Percentiles rank a stretch among this genome's conserved stretches.
Evolutionary conservation across 768 basidiomycete species (phyloP).

Genomic region (Tylopilus felleus): DNA sequence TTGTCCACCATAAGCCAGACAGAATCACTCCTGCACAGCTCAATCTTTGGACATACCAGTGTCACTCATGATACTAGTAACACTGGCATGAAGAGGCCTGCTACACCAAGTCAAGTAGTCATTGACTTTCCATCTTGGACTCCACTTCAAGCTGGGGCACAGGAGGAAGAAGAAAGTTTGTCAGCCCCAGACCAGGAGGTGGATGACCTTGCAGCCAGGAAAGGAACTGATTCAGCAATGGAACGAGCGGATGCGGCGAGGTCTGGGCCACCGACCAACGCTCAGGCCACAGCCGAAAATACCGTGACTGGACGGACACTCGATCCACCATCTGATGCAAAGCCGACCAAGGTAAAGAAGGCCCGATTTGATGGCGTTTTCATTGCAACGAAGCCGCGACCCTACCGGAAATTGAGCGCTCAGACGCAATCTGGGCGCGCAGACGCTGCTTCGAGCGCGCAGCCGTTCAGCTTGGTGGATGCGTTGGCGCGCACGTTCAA

Average conservation of each 20-base stretch:
- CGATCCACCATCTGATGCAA: neutral
- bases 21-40: neutral
- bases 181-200: conserved; percentile 5
- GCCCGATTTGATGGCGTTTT: conserved; percentile 24
- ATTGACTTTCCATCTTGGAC: conserved; percentile 28
- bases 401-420: neutral
- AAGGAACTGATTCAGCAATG: neutral
- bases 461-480: conserved; percentile 16
- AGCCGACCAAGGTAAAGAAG: conserved; percentile 10
- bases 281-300: neutral
- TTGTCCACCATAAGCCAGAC: conserved; percentile 3
- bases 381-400: conserved; percentile 13
- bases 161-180: neutral
- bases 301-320: neutral
- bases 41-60: conserved; percentile 2
- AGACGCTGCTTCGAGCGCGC: neutral
- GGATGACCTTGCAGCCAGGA: conserved; percentile 6
- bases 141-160: conserved; percentile 3
- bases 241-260: neutral
- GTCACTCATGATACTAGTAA: neutral
- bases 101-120: neutral
- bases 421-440: neutral
- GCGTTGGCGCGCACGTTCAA: conserved; percentile 25
- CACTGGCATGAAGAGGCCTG: neutral
- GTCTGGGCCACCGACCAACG: neutral